Percentiles rank a stretch among this genome's conserved stretches.
Conservation (phyloP, 1,139 yeast species). For the Hemisphaericaspora xylanilytica region DNA sequence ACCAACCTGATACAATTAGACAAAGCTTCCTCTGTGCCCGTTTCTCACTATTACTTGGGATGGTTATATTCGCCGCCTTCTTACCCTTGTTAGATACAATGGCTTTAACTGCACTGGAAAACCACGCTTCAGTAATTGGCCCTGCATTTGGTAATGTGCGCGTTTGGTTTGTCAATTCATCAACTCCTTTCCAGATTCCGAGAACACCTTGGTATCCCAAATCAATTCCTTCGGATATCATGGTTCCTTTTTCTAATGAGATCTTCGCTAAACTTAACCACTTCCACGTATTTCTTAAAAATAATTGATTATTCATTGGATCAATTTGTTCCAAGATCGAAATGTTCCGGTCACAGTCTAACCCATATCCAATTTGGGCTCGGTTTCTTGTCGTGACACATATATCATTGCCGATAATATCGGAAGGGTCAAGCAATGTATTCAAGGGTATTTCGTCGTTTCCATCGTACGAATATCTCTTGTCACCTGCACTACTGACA, state of each 20-base stretch:
- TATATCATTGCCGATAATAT: slow-evolving; percentile 57
- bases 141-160: slow-evolving; percentile 40
- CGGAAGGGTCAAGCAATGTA: slow-evolving; percentile 31
- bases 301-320: slow-evolving; percentile 54
- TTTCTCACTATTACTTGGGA: slow-evolving; percentile 49
- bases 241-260: slow-evolving; percentile 64
- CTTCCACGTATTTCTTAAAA: slow-evolving; percentile 79
- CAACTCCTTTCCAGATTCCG: slow-evolving; percentile 86
- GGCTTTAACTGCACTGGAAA: slow-evolving; percentile 43
- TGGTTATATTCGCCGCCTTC: slow-evolving; percentile 45
- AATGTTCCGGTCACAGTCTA: slow-evolving; percentile 65
- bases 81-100: slow-evolving; percentile 45
- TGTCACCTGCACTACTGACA: neutral
- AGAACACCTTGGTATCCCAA: slow-evolving; percentile 84
- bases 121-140: slow-evolving; percentile 41
- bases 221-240: slow-evolving; percentile 69
- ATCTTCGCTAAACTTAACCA: slow-evolving; percentile 78
- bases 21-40: slow-evolving; percentile 72
- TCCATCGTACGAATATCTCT: slow-evolving; percentile 19
- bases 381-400: slow-evolving; percentile 65
- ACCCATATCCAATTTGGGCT: slow-evolving; percentile 71
- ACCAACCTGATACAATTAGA: slow-evolving; percentile 89
- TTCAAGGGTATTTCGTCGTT: slow-evolving; percentile 32
- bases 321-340: slow-evolving; percentile 55
- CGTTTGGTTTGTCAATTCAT: slow-evolving; percentile 57